Percentiles rank a stretch among this genome's conserved stretches.
These are phyloP conservation scores for Protostelium mycophagum DNA, from an alignment of 78 protist species.

Conservation along the genomic window DNA sequence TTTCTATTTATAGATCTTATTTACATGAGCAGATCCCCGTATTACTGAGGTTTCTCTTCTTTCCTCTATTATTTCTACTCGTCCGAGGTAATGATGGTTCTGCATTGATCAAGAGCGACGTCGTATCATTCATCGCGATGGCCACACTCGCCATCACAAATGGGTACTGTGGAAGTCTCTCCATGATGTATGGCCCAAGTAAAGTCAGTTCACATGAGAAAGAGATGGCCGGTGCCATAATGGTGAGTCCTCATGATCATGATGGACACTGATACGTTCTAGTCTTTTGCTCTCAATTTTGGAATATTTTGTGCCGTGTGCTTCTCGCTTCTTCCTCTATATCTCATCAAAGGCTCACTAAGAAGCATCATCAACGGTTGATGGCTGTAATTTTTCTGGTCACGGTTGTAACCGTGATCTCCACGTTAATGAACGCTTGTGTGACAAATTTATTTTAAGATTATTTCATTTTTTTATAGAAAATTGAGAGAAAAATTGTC, in stretches of 20 bases:
- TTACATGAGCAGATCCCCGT: slow-evolving; percentile 19
- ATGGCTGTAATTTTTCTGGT: no score
- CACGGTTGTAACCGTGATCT: no score
- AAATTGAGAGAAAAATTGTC: no score
- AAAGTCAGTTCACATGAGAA: slow-evolving; percentile 52
- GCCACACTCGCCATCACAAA: slow-evolving; percentile 27
- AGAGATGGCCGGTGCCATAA: slow-evolving; percentile 41
- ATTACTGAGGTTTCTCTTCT: slow-evolving; percentile 24
- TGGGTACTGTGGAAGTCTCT: slow-evolving; percentile 56
- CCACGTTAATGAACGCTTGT: no score
- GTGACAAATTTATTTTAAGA: no score
- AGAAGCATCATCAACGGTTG: not conserved
- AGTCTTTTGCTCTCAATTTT: slow-evolving; percentile 44
- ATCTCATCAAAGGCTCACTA: slow-evolving; percentile 22
- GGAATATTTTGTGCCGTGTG: slow-evolving; percentile 52
- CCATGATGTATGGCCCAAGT: slow-evolving; percentile 66
- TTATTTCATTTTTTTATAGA: no score
- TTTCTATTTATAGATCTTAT: no score
- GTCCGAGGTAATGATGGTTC: slow-evolving; percentile 35
- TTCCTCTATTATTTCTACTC: slow-evolving; percentile 38
- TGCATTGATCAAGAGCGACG: slow-evolving; percentile 4
- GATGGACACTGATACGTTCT: not conserved
- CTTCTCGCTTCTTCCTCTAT: slow-evolving; percentile 18
- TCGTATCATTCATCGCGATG: slow-evolving; percentile 25
- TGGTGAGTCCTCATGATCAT: slow-evolving; percentile 5